A percentile compares a stretch with the other conserved stretches of the same genome.
These are phyloP conservation scores for Tulasnella sp. DNA, from an alignment of 768 basidiomycete species.

Conservation along the genomic window DNA sequence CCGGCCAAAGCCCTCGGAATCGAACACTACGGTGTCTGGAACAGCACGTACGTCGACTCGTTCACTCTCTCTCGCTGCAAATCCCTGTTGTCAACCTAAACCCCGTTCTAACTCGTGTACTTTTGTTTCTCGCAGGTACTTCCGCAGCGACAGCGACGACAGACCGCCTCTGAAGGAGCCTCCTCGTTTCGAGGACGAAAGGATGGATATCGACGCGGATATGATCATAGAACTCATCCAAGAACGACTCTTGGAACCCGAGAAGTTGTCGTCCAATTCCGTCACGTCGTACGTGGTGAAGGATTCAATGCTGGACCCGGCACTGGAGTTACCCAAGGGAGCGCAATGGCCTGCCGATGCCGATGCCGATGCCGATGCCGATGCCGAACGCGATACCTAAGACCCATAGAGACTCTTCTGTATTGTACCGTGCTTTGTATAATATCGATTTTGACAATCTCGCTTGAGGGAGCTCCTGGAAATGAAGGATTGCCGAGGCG, in stretches of 20 bases:
- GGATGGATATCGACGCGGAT: background rate
- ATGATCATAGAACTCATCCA: conserved; percentile 5
- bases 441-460: too few relatives aligned
- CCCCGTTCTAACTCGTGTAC: background rate
- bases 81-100: too few relatives aligned
- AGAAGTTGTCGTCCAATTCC: background rate
- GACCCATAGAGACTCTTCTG: too few relatives aligned
- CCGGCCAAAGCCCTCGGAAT: conserved; percentile 45
- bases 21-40: conserved; percentile 34
- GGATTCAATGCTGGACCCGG: background rate
- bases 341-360: too few relatives aligned
- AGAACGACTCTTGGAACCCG: background rate
- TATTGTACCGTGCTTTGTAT: too few relatives aligned
- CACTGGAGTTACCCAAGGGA: background rate
- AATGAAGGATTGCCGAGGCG: too few relatives aligned
- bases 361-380: too few relatives aligned
- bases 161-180: background rate
- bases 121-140: background rate
- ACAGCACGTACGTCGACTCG: conserved; percentile 20
- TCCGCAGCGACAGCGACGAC: conserved; percentile 17
- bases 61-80: too few relatives aligned
- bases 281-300: background rate
- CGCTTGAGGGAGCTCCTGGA: too few relatives aligned
- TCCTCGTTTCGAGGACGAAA: background rate
- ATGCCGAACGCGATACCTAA: background rate